These are phyloP conservation scores for Luzula sylvatica DNA, from an alignment of 176 grass and related monocot species.

Conservation along the genomic window DNA sequence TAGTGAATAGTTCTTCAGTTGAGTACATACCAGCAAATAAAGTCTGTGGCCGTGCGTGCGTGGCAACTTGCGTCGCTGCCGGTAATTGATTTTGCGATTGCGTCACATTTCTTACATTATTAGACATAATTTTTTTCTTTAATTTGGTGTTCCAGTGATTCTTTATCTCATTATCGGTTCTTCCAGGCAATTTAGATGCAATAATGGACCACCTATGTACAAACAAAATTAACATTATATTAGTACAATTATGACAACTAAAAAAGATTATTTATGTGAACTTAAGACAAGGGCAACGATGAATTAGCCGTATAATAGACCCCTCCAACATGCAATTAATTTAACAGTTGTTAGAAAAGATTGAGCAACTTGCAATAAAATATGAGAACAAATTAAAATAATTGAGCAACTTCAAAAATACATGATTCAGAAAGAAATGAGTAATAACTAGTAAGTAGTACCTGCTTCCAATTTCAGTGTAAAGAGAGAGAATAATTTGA, in stretches of 20 bases:
- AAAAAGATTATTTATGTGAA: neutral
- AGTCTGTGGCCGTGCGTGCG: neutral
- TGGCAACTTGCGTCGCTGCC: neutral
- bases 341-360: neutral
- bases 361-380: too few relatives aligned
- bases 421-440: neutral
- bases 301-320: conserved; percentile 3
- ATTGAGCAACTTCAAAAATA: neutral
- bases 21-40: neutral
- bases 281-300: conserved; percentile 3
- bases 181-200: conserved; percentile 72
- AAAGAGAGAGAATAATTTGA: conserved; percentile 51
- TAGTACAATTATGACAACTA: neutral
- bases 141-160: conserved; percentile 99
- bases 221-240: neutral
- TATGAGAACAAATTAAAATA: neutral
- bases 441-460: neutral
- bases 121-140: conserved; percentile 63
- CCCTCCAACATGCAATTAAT: neutral
- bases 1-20: neutral
- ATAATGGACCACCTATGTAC: conserved; percentile 75
- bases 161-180: conserved; percentile 94
- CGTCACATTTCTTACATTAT: neutral
- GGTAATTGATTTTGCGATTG: too few relatives aligned
- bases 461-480: conserved; percentile 65